Percentiles rank a stretch among this genome's conserved stretches.
phyloP scores from a whole-genome alignment of 768 basidiomycete genomes.

The Chalciporus piperatus region DNA sequence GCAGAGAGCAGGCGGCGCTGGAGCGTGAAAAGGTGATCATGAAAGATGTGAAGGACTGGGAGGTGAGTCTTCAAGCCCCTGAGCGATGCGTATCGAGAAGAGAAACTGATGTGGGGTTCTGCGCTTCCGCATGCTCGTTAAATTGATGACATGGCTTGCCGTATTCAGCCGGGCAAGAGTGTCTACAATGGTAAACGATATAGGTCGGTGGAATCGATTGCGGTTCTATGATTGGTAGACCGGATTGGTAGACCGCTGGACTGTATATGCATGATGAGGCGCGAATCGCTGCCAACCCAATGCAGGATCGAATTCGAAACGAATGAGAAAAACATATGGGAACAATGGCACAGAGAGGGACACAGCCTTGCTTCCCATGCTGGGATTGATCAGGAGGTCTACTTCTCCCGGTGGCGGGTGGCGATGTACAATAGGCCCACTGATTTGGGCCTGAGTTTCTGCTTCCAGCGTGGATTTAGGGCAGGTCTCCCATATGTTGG shows the following conservation, averaged over 20 bases:
- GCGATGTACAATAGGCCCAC: conserved; percentile 31
- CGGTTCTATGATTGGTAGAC: conserved; percentile 48
- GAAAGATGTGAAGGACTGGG: conserved; percentile 92
- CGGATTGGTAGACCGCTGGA: neutral
- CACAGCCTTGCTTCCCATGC: conserved; percentile 22
- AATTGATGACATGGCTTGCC: conserved; percentile 5
- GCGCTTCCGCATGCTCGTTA: conserved; percentile 1
- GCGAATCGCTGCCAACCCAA: conserved; percentile 11
- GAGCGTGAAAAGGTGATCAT: conserved; percentile 87
- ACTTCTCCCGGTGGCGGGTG: conserved; percentile 33
- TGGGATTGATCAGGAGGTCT: conserved; percentile 10
- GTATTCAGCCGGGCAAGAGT: conserved; percentile 72
- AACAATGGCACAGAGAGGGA: conserved; percentile 6
- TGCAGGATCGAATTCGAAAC: neutral
- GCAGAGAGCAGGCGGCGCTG: conserved; percentile 73
- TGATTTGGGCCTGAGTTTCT: conserved; percentile 10
- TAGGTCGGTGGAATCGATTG: conserved; percentile 53
- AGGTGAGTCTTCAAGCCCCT: conserved; percentile 58
- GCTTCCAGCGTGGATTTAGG: conserved; percentile 7
- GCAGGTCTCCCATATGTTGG: conserved; percentile 15
- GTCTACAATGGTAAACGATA: conserved; percentile 82
- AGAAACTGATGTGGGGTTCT: conserved; percentile 15
- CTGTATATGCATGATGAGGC: conserved; percentile 1
- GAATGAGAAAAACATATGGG: conserved; percentile 5
- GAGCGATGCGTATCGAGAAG: conserved; percentile 19